phyloP scores from a whole-genome alignment of 208 protist genomes.

The Leishmania tropica region DNA sequence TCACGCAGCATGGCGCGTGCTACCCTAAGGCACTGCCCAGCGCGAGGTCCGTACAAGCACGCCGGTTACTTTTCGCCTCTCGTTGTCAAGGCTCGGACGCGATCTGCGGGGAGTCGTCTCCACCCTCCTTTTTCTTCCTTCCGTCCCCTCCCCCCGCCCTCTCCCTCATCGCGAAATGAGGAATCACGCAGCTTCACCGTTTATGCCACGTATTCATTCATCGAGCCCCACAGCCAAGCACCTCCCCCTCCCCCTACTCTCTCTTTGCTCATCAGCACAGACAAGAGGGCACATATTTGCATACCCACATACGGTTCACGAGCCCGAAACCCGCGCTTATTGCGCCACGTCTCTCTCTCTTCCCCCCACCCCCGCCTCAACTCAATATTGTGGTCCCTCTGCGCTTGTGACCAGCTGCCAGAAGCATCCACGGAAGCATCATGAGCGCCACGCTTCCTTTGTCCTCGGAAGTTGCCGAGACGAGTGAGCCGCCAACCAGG shows the following conservation, averaged over 20 bases:
- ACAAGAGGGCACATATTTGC: background rate
- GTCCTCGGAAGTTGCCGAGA: background rate
- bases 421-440: slow-evolving; percentile 1
- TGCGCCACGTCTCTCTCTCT: background rate
- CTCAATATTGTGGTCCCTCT: background rate
- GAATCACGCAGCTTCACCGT: background rate
- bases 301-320: background rate
- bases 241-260: background rate
- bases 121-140: background rate
- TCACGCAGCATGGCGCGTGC: background rate
- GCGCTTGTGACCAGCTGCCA: background rate
- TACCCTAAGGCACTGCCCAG: background rate
- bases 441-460: background rate
- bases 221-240: background rate
- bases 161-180: background rate
- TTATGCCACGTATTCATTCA: background rate
- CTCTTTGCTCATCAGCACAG: background rate
- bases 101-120: background rate
- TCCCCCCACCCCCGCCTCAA: too few relatives aligned
- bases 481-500: background rate
- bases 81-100: background rate
- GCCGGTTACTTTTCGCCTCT: background rate
- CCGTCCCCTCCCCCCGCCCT: background rate
- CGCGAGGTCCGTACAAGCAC: background rate
- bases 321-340: background rate